Evolutionary conservation across 1,284 basidiomycete genomes (phyloP).

Genomic region (Malassezia sp.): DNA sequence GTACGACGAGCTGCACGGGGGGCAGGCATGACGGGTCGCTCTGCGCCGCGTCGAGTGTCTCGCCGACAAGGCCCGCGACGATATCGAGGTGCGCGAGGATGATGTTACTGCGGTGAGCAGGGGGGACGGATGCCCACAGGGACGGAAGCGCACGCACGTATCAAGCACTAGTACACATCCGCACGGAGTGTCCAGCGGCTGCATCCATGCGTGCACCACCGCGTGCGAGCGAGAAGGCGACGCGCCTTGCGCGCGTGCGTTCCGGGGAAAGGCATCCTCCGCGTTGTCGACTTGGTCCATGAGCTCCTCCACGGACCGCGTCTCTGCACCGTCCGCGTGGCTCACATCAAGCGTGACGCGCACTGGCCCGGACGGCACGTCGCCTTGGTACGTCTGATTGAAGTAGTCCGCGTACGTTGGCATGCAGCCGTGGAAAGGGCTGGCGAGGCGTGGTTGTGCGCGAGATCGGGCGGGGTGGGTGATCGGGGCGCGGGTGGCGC

Average conservation of each 20-base stretch:
- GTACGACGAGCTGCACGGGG: constrained; percentile 7
- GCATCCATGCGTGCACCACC: too few relatives aligned
- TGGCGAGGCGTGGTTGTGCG: too few relatives aligned
- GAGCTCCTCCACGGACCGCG: constrained; percentile 7
- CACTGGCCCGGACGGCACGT: constrained; percentile 9
- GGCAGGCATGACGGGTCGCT: too few relatives aligned
- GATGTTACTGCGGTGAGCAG: constrained; percentile 10
- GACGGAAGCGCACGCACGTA: constrained; percentile 3
- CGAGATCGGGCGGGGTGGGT: too few relatives aligned
- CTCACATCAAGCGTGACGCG: constrained; percentile 2
- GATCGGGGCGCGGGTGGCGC: too few relatives aligned
- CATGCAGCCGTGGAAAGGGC: constrained; percentile 3
- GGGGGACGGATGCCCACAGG: too few relatives aligned
- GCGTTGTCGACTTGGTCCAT: constrained; percentile 11
- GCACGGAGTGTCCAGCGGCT: too few relatives aligned
- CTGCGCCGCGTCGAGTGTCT: too few relatives aligned
- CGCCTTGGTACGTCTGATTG: constrained; percentile 11
- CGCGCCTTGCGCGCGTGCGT: too few relatives aligned
- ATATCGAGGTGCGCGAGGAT: neutral
- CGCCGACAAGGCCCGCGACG: too few relatives aligned
- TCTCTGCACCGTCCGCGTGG: neutral
- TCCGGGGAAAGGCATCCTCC: too few relatives aligned
- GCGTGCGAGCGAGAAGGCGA: too few relatives aligned
- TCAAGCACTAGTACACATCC: constrained; percentile 10
- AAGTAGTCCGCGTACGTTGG: constrained; percentile 17